Evolutionary conservation across 441 rosid species (phyloP).

Genomic region (Mallotus repandus): DNA sequence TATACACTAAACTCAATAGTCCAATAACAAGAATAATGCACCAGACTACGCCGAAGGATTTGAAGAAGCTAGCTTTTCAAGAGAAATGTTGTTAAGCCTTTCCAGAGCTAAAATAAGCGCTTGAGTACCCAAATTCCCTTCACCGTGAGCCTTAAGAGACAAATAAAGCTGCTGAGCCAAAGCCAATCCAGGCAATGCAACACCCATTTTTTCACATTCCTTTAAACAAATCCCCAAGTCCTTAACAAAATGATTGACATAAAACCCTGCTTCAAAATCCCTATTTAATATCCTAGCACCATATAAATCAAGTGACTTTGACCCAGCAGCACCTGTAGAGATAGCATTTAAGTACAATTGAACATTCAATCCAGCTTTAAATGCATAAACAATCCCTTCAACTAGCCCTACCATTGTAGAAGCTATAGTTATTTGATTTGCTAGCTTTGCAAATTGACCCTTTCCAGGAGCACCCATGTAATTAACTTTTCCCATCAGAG

Average conservation of each 20-base stretch:
- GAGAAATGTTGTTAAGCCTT: slow-evolving; percentile 69
- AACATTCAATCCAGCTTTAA: slow-evolving; percentile 74
- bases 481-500: slow-evolving; percentile 68
- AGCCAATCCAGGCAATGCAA: slow-evolving; percentile 80
- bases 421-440: slow-evolving; percentile 77
- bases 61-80: slow-evolving; percentile 27
- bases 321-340: slow-evolving; percentile 66
- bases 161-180: slow-evolving; percentile 83
- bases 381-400: slow-evolving; percentile 76
- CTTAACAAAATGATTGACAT: slow-evolving; percentile 78
- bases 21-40: not conserved
- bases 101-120: slow-evolving; percentile 79
- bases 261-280: slow-evolving; percentile 81
- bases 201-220: slow-evolving; percentile 77
- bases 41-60: slow-evolving; percentile 19
- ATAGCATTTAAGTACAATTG: slow-evolving; percentile 62
- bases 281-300: slow-evolving; percentile 68
- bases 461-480: slow-evolving; percentile 81
- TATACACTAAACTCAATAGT: too few species aligned
- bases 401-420: slow-evolving; percentile 85
- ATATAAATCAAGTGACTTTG: slow-evolving; percentile 60
- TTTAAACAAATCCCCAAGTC: slow-evolving; percentile 86
- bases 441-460: slow-evolving; percentile 80
- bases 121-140: slow-evolving; percentile 73
- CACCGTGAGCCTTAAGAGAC: slow-evolving; percentile 86